Percentiles rank a stretch among this genome's conserved stretches.
Conservation (phyloP, 192 early-diverging fungal genomes). For the Globomyces pollinis-pini region DNA sequence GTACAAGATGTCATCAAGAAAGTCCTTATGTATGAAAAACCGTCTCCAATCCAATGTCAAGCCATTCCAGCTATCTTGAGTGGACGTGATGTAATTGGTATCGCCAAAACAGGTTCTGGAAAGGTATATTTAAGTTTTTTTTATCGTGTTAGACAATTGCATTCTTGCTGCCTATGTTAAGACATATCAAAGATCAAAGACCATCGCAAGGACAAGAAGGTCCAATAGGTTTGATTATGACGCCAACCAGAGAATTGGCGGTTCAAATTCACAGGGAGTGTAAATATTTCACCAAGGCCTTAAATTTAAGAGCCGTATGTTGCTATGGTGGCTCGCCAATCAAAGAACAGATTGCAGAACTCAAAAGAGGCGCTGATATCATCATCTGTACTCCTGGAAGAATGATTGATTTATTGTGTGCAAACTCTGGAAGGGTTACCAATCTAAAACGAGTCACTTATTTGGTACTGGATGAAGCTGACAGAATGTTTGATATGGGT, state of each 20-base stretch:
- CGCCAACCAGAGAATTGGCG: conserved; percentile 84
- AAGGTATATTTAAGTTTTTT: conserved; percentile 44
- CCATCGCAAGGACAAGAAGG: conserved; percentile 31
- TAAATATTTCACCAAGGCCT: conserved; percentile 76
- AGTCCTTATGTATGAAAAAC: conserved; percentile 70
- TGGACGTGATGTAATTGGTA: conserved; percentile 90
- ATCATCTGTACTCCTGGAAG: conserved; percentile 78
- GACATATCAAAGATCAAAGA: conserved; percentile 87
- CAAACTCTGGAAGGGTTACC: conserved; percentile 77
- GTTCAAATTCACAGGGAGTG: conserved; percentile 91
- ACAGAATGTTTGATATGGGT: conserved; percentile 98
- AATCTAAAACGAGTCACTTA: conserved; percentile 63
- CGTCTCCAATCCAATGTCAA: conserved; percentile 86
- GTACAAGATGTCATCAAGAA: conserved; percentile 68
- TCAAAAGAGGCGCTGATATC: conserved; percentile 67
- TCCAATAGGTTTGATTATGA: conserved; percentile 84
- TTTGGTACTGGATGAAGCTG: conserved; percentile 47
- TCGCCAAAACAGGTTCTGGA: conserved; percentile 89
- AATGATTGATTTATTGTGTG: conserved; percentile 70
- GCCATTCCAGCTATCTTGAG: conserved; percentile 94
- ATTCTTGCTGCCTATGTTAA: conserved; percentile 90
- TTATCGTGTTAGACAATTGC: conserved; percentile 73
- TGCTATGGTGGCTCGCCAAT: conserved; percentile 80
- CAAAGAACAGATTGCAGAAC: conserved; percentile 73
- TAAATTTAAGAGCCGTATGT: conserved; percentile 83